These are phyloP conservation scores for Backusella australiensis DNA, from an alignment of 192 early-diverging fungal genomes.

Conservation along the genomic window DNA sequence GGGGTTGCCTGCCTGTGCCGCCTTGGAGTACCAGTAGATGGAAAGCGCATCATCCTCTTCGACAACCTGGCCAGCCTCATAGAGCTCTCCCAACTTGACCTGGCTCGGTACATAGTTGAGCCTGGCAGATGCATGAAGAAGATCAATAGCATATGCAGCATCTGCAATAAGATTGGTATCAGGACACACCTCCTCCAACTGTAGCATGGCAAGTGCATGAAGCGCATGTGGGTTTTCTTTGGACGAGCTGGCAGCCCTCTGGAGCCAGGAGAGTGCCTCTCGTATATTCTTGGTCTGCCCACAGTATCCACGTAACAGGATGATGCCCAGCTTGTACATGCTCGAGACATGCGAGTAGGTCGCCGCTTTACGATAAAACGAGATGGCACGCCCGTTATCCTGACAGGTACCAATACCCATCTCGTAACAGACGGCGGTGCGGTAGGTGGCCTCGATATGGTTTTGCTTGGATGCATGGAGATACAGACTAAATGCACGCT, in stretches of 20 bases:
- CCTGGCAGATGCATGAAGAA: conserved; percentile 87
- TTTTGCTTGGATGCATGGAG: conserved; percentile 88
- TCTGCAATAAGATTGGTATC: conserved; percentile 66
- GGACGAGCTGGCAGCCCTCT: conserved; percentile 82
- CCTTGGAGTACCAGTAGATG: conserved; percentile 93
- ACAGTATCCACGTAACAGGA: conserved; percentile 82
- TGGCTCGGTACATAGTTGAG: conserved; percentile 89
- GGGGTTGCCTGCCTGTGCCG: conserved; percentile 85
- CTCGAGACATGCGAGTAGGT: conserved; percentile 84
- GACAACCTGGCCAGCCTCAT: conserved; percentile 76
- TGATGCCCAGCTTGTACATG: conserved; percentile 96
- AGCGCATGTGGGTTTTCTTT: conserved; percentile 87
- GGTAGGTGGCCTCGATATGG: conserved; percentile 88
- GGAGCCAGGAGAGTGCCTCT: conserved; percentile 95
- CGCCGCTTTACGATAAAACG: conserved; percentile 92
- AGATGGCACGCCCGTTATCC: conserved; percentile 75
- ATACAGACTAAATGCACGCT: conserved; percentile 87
- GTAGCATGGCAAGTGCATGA: conserved; percentile 85
- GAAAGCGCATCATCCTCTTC: conserved; percentile 82
- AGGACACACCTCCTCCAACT: conserved; percentile 48
- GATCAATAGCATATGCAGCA: conserved; percentile 79
- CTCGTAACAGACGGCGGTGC: conserved; percentile 94
- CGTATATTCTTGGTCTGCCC: conserved; percentile 69
- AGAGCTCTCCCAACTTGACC: conserved; percentile 85
- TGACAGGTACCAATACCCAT: conserved; percentile 87